These are phyloP conservation scores for Ephemerocybe angulata DNA, from an alignment of 768 basidiomycete genomes.

Conservation along the genomic window DNA sequence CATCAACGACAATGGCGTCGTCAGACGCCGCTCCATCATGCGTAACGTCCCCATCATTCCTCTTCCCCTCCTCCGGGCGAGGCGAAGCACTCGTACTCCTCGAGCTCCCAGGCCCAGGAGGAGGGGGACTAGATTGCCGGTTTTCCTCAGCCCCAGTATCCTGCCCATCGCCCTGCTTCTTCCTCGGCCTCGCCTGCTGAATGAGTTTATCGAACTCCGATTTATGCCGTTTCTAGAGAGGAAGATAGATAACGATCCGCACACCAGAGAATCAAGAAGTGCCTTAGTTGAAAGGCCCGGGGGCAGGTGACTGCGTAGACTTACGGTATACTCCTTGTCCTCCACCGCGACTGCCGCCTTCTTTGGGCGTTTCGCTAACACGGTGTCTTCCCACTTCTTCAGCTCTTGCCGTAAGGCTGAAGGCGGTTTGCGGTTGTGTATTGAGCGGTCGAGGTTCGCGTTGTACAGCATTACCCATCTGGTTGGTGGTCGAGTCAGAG, in stretches of 20 bases:
- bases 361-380: slow-evolving; percentile 38
- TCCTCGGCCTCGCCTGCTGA: not conserved
- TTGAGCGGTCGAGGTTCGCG: slow-evolving; percentile 62
- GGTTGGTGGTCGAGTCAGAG: not conserved
- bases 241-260: not conserved
- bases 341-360: slow-evolving; percentile 37
- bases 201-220: slow-evolving; percentile 2
- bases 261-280: not conserved
- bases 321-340: slow-evolving; percentile 5
- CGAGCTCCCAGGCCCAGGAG: too few species aligned
- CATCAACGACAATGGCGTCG: too few species aligned
- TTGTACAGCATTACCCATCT: slow-evolving; percentile 74
- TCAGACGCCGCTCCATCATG: too few species aligned
- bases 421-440: slow-evolving; percentile 40
- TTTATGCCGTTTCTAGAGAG: not conserved
- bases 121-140: too few species aligned
- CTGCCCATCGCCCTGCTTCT: too few species aligned
- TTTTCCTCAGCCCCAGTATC: too few species aligned
- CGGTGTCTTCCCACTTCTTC: slow-evolving; percentile 55
- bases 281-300: slow-evolving; percentile 28
- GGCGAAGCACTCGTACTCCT: too few species aligned
- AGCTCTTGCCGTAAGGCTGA: slow-evolving; percentile 50
- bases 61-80: too few species aligned
- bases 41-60: too few species aligned
- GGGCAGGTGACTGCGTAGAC: not conserved